These are phyloP conservation scores for Saccharum hybrid DNA, from an alignment of 202 grass and related monocot species.

Conservation along the genomic window DNA sequence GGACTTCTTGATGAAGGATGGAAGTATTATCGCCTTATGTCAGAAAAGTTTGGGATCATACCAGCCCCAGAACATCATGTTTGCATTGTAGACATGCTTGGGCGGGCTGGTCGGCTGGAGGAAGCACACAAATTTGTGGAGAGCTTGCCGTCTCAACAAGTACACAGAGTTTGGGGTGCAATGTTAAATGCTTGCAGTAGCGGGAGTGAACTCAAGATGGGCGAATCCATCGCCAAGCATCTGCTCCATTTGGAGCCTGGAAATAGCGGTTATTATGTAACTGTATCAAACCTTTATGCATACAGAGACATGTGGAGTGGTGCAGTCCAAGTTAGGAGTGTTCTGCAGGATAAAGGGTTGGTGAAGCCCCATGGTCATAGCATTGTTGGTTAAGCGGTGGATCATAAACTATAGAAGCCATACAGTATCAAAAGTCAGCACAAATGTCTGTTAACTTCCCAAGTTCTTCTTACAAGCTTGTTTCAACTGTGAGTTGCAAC, in stretches of 20 bases:
- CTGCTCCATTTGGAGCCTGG: slow-evolving; percentile 65
- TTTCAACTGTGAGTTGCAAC: neutral
- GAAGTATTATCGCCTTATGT: slow-evolving; percentile 74
- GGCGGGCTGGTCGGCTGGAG: slow-evolving; percentile 58
- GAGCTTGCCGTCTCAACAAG: slow-evolving; percentile 49
- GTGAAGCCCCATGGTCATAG: slow-evolving; percentile 63
- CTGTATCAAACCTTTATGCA: slow-evolving; percentile 76
- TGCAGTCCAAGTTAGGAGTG: slow-evolving; percentile 55
- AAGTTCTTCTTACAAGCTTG: neutral
- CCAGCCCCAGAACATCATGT: slow-evolving; percentile 73
- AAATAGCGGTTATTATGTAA: slow-evolving; percentile 87
- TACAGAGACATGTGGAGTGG: slow-evolving; percentile 60
- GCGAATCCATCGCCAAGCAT: slow-evolving; percentile 57
- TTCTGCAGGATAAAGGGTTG: slow-evolving; percentile 63
- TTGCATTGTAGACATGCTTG: slow-evolving; percentile 79
- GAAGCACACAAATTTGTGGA: slow-evolving; percentile 66
- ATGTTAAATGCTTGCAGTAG: slow-evolving; percentile 65
- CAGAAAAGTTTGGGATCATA: slow-evolving; percentile 61
- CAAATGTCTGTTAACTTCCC: neutral
- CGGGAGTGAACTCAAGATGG: slow-evolving; percentile 54
- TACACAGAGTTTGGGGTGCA: slow-evolving; percentile 73
- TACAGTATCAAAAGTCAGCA: neutral
- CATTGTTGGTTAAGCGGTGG: slow-evolving; percentile 41
- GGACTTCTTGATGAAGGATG: slow-evolving; percentile 79
- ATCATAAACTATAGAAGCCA: slow-evolving; percentile 15